These are phyloP conservation scores for Globisporangium takayamanum DNA, from an alignment of 352 stramenopile species.

Conservation along the genomic window DNA sequence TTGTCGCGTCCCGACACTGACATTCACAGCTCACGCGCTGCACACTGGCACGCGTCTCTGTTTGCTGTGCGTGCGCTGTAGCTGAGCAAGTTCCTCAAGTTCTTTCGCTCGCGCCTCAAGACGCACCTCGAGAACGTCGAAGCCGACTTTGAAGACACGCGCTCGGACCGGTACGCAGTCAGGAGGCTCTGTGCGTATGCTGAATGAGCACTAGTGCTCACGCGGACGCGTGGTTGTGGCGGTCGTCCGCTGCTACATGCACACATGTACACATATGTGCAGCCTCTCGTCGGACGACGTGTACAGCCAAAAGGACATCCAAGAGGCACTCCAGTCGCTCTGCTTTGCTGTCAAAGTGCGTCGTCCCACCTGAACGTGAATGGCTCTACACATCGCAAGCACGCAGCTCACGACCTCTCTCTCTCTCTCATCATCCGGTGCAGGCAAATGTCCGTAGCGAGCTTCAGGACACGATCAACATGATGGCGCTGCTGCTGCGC, in stretches of 20 bases:
- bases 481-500: slow-evolving; percentile 78
- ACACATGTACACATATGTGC: not conserved
- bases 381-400: too few species aligned
- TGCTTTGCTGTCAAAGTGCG: slow-evolving; percentile 73
- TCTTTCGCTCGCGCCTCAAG: slow-evolving; percentile 71
- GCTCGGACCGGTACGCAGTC: slow-evolving; percentile 44
- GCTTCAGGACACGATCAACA: slow-evolving; percentile 81
- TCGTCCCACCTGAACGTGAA: not conserved
- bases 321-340: slow-evolving; percentile 66
- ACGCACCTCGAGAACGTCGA: slow-evolving; percentile 79
- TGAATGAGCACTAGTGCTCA: too few species aligned
- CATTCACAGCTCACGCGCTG: not conserved
- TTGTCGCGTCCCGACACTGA: not conserved
- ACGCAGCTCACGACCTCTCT: too few species aligned
- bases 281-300: slow-evolving; percentile 73
- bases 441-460: slow-evolving; percentile 72
- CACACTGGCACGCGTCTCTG: not conserved
- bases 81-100: slow-evolving; percentile 82
- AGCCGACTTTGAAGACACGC: slow-evolving; percentile 81
- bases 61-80: slow-evolving; percentile 6
- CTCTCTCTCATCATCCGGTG: too few species aligned
- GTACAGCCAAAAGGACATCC: slow-evolving; percentile 80
- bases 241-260: not conserved
- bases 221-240: not conserved
- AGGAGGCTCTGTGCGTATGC: too few species aligned